phyloP scores from a whole-genome alignment of 2,329 filamentous ascomycete genomes.

The Epichloe bromicola region DNA sequence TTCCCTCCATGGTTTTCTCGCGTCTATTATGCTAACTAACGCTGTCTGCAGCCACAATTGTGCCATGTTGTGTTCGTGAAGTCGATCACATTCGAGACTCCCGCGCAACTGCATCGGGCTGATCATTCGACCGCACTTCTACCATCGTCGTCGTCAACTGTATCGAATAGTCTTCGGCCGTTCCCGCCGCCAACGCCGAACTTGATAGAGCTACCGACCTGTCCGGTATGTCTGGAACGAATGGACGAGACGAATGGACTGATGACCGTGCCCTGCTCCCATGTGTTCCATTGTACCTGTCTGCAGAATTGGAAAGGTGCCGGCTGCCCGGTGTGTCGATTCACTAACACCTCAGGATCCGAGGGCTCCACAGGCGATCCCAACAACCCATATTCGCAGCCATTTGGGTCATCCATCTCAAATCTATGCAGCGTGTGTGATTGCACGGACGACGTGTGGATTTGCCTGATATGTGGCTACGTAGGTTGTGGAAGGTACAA shows the following conservation, averaged over 20 bases:
- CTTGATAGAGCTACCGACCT: conserved; percentile 84
- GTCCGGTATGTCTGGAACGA: conserved; percentile 87
- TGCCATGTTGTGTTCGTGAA: conserved; percentile 94
- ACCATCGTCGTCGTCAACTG: conserved; percentile 24
- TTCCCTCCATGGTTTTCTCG: not conserved
- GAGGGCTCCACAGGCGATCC: conserved; percentile 25
- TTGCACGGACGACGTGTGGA: conserved; percentile 74
- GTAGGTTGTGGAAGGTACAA: conserved; percentile 93
- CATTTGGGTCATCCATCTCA: conserved; percentile 45
- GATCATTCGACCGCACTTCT: conserved; percentile 44
- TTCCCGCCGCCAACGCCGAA: conserved; percentile 62
- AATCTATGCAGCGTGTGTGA: conserved; percentile 76
- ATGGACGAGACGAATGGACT: conserved; percentile 97
- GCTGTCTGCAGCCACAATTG: conserved; percentile 56
- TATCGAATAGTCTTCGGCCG: conserved; percentile 38
- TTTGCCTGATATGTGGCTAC: conserved; percentile 85
- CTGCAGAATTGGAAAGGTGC: conserved; percentile 91
- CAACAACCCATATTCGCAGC: conserved; percentile 36
- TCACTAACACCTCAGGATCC: conserved; percentile 44
- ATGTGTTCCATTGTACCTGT: conserved; percentile 95
- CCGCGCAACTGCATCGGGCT: conserved; percentile 33
- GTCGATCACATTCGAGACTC: conserved; percentile 71
- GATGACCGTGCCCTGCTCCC: conserved; percentile 91
- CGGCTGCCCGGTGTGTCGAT: conserved; percentile 88
- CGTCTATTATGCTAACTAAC: conserved; percentile 7